These are phyloP conservation scores for Umbelopsis vinacea DNA, from an alignment of 192 early-diverging fungal genomes.

Conservation along the genomic window DNA sequence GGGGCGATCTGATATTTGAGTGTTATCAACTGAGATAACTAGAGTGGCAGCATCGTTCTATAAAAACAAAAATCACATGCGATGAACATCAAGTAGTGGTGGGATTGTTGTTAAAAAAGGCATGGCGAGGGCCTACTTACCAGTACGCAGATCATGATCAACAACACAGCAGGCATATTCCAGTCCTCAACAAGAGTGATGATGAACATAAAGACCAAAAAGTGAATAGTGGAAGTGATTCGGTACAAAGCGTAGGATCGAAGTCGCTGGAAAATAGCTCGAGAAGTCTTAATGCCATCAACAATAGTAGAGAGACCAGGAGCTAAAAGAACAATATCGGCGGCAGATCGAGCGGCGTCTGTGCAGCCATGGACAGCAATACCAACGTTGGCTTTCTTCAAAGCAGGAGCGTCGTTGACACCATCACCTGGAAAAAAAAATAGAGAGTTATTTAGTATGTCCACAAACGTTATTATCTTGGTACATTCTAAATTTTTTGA, in stretches of 20 bases:
- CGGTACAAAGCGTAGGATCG: conserved; percentile 92
- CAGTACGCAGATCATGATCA: conserved; percentile 90
- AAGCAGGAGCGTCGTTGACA: conserved; percentile 96
- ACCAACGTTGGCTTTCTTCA: conserved; percentile 97
- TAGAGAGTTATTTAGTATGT: conserved; percentile 27
- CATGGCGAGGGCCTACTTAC: conserved; percentile 25
- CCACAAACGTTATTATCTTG: too few relatives aligned
- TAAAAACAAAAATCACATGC: background rate
- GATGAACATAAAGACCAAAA: conserved; percentile 95
- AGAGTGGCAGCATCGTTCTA: conserved; percentile 88
- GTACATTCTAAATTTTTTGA: too few relatives aligned
- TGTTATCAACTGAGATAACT: conserved; percentile 93
- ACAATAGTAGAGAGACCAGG: conserved; percentile 91
- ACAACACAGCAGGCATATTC: conserved; percentile 75
- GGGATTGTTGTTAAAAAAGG: too few relatives aligned
- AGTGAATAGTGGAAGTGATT: conserved; percentile 95
- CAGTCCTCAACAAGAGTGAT: conserved; percentile 82
- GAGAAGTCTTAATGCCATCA: conserved; percentile 87
- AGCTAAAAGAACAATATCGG: conserved; percentile 93
- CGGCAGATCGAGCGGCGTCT: conserved; percentile 93
- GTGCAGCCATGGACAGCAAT: conserved; percentile 97
- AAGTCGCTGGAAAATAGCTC: conserved; percentile 96
- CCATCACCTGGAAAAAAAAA: conserved; percentile 66
- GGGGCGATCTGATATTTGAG: conserved; percentile 84
- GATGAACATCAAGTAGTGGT: too few relatives aligned